Evolutionary conservation across 1,284 basidiomycete genomes (phyloP).

Genomic region (Vanrija humicola): DNA sequence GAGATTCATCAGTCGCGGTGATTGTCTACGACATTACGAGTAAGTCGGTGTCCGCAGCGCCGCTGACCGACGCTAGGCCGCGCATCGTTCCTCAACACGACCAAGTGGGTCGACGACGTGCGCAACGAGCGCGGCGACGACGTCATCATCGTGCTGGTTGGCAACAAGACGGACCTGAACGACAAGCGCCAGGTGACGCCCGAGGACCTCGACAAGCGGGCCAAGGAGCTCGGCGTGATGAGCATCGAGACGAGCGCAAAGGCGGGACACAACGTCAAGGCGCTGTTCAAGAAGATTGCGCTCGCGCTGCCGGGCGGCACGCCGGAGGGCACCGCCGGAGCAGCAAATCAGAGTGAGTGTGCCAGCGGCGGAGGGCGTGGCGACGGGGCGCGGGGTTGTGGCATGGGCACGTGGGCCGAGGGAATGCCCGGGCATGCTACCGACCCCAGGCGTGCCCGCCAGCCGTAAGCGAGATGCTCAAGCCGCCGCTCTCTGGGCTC

Average conservation of each 20-base stretch:
- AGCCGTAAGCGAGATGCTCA: neutral
- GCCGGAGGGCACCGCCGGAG: constrained; percentile 65
- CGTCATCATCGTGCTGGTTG: constrained; percentile 97
- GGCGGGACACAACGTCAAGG: constrained; percentile 98
- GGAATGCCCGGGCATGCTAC: too few relatives aligned
- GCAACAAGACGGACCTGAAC: constrained; percentile 93
- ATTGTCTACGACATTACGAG: constrained; percentile 99
- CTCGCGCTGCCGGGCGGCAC: constrained; percentile 96
- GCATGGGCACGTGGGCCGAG: neutral
- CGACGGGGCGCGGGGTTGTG: neutral
- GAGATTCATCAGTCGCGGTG: constrained; percentile 96
- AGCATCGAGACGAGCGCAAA: constrained; percentile 99
- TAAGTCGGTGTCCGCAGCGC: constrained; percentile 51
- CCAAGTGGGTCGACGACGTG: constrained; percentile 99
- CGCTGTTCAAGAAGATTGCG: constrained; percentile 96
- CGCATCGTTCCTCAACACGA: constrained; percentile 92
- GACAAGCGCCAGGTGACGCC: constrained; percentile 78
- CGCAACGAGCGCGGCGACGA: constrained; percentile 95
- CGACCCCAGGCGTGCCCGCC: too few relatives aligned
- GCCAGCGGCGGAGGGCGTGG: neutral
- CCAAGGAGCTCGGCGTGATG: constrained; percentile 92
- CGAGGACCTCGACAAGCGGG: constrained; percentile 90
- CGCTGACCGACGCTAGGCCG: constrained; percentile 61
- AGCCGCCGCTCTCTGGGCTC: neutral
- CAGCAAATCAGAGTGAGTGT: constrained; percentile 56